Evolutionary conservation across 192 early-diverging fungal genomes (phyloP), one percentile per base, ranked within the genome.

Genomic region (Coemansia sp.): DNA sequence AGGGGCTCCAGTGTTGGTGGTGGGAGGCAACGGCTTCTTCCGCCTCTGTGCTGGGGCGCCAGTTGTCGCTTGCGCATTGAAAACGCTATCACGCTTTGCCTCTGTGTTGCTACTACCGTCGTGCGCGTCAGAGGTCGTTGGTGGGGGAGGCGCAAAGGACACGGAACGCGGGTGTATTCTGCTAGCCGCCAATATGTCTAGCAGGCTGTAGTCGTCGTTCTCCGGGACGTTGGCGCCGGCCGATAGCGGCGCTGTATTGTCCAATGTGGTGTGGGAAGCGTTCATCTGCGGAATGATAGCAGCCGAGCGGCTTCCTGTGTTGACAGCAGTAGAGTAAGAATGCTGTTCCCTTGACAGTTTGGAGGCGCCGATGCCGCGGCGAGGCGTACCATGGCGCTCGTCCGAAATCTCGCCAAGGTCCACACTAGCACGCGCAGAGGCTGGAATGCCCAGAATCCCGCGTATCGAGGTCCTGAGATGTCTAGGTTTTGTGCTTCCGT

Each of bases 391-490:
- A 23, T 13, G n/a, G 27, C 30, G 55, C 40, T 72, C 70, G 17
- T 62, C 59, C 5, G 59, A 13, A 25, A 52, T 30, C 42, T 64
- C 72, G 52, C 77, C 77, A 9, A 74, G 62, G 57, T 80, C 77
- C 27, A 74, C 62, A 62, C 77, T 80, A 55, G 72, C 57, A 2
- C 77, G 67, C 47, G 55, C 68, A 13, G 61, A 34, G 54, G 61
- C 62, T 34, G 67, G 60, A 38, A 74, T 63, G 15, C 77, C 64
- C 50, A 80, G 59, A 37, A 80, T 53, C 11, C 72, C 77, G 48
- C 70, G 70, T 28, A 80, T 61, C 56, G 79, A 75, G 29, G 59
- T 61, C 47, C 68, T 69, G 4, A 75, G 61, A 52, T 81, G 68
- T 60, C 59, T 61, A 28, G 73, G 36, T 56, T 57, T 68, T 60